phyloP scores from a whole-genome alignment of 257 asterid genomes.

The Fraxinus excelsior region DNA sequence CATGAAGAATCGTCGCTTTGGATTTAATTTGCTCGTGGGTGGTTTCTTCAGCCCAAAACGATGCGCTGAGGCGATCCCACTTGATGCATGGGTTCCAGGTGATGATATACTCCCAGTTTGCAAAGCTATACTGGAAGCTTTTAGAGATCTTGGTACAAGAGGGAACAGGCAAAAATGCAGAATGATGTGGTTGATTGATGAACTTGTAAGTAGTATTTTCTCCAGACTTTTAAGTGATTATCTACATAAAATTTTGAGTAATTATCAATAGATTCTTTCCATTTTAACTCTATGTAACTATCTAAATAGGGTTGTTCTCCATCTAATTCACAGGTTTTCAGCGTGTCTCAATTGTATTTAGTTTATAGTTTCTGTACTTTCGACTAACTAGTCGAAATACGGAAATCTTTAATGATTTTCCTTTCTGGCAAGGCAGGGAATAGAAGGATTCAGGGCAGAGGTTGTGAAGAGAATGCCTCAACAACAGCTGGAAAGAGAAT shows the following conservation, averaged over 20 bases:
- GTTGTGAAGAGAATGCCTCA: slow-evolving; percentile 84
- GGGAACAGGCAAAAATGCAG: slow-evolving; percentile 93
- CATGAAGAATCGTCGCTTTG: slow-evolving; percentile 68
- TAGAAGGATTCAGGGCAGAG: slow-evolving; percentile 86
- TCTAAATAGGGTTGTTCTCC: neutral
- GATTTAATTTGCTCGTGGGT: slow-evolving; percentile 91
- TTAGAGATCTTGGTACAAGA: slow-evolving; percentile 83
- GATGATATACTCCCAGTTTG: slow-evolving; percentile 88
- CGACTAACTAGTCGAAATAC: neutral
- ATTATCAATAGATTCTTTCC: neutral
- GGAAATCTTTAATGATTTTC: neutral
- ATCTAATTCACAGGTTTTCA: neutral
- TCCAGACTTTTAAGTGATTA: neutral
- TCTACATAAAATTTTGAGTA: neutral
- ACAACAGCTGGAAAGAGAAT: slow-evolving; percentile 57
- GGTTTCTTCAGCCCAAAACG: slow-evolving; percentile 92
- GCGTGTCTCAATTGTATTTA: neutral
- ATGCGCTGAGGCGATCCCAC: slow-evolving; percentile 94
- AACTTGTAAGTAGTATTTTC: slow-evolving; percentile 65
- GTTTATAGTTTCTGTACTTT: neutral
- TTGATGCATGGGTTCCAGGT: slow-evolving; percentile 94
- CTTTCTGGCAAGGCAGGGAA: slow-evolving; percentile 52
- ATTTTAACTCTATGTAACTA: neutral
- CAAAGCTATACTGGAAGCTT: slow-evolving; percentile 77
- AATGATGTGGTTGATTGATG: slow-evolving; percentile 99